phyloP scores from a whole-genome alignment of 129 eudicot genomes.

The Lactuca saligna region DNA sequence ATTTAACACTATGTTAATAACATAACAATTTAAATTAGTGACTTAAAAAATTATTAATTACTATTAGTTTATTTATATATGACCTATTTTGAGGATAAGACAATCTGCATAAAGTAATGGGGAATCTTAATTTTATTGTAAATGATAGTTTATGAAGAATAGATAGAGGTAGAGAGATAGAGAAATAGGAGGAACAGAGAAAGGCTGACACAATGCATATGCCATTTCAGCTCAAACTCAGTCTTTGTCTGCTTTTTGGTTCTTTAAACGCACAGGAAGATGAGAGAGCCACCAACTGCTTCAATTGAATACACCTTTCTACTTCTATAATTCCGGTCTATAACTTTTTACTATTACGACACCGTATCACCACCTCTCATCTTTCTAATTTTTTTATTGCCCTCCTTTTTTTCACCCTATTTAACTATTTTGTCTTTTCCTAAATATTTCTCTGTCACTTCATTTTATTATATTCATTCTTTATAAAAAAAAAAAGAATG shows the following conservation, averaged over 20 bases:
- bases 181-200: neutral
- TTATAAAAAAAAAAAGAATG: too few relatives aligned
- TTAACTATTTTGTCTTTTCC: constrained; percentile 5
- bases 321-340: neutral
- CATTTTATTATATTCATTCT: neutral
- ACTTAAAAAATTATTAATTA: too few relatives aligned
- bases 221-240: constrained; percentile 14
- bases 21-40: too few relatives aligned
- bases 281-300: neutral
- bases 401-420: constrained; percentile 6
- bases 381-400: neutral
- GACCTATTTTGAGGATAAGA: neutral
- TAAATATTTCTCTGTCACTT: neutral
- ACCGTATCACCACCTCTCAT: neutral
- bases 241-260: constrained; percentile 14
- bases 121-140: neutral
- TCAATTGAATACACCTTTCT: neutral
- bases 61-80: too few relatives aligned
- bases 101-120: neutral
- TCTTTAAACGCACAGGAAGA: neutral
- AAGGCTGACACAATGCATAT: constrained; percentile 22
- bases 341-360: neutral
- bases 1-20: too few relatives aligned
- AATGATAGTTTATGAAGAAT: neutral
- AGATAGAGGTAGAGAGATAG: neutral